These are phyloP conservation scores for Pisolithus marmoratus DNA, from an alignment of 768 basidiomycete species.

Conservation along the genomic window DNA sequence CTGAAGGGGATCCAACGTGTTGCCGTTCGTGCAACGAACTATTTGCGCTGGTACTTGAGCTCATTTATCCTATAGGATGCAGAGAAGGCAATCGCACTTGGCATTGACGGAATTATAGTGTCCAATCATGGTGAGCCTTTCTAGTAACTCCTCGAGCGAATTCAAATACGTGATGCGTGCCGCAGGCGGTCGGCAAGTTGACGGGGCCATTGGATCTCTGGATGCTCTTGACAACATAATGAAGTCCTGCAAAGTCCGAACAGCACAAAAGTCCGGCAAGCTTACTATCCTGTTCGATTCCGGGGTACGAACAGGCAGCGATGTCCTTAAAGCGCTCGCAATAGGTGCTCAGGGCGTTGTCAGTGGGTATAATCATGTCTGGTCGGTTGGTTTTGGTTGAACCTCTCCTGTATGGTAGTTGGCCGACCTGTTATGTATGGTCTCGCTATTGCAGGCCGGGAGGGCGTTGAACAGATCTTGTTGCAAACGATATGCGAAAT, in stretches of 20 bases:
- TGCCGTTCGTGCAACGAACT: slow-evolving; percentile 35
- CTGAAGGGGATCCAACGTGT: slow-evolving; percentile 74
- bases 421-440: slow-evolving; percentile 76
- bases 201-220: slow-evolving; percentile 74
- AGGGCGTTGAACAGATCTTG: slow-evolving; percentile 72
- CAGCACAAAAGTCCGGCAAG: slow-evolving; percentile 54
- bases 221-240: slow-evolving; percentile 68
- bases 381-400: not conserved
- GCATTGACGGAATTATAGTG: slow-evolving; percentile 43
- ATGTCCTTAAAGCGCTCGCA: slow-evolving; percentile 80
- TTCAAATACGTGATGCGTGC: not conserved
- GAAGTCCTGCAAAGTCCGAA: slow-evolving; percentile 50
- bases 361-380: slow-evolving; percentile 37
- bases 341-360: slow-evolving; percentile 81
- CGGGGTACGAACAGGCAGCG: slow-evolving; percentile 78
- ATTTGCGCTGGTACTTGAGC: not conserved
- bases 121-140: slow-evolving; percentile 33
- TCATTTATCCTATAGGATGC: slow-evolving; percentile 35
- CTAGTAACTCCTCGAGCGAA: not conserved
- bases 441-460: slow-evolving; percentile 61
- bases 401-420: slow-evolving; percentile 33
- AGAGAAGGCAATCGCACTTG: slow-evolving; percentile 38
- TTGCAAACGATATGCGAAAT: slow-evolving; percentile 63
- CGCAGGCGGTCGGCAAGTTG: slow-evolving; percentile 69
- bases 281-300: slow-evolving; percentile 65